A percentile compares a stretch with the other conserved stretches of the same genome.
Conservation (phyloP, 1,284 basidiomycete genomes). For the Fomes fomentarius region DNA sequence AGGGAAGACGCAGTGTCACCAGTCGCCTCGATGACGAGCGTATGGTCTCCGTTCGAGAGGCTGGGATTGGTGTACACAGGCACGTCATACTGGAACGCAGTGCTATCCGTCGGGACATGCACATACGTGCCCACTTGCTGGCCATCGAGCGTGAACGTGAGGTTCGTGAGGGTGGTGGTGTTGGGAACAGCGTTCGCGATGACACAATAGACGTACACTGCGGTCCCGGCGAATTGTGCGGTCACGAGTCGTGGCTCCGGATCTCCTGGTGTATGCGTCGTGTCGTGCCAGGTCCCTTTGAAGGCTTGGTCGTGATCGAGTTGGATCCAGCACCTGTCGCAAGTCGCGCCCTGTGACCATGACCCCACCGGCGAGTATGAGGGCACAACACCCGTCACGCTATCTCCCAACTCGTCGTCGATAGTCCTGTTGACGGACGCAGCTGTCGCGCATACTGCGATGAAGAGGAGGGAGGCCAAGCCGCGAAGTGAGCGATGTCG, state of each 20-base stretch:
- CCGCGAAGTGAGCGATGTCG: neutral
- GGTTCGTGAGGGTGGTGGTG: constrained; percentile 33
- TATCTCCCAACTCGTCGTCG: constrained; percentile 46
- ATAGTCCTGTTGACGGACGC: constrained; percentile 42
- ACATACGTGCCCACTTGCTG: constrained; percentile 31
- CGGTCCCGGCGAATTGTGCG: constrained; percentile 26
- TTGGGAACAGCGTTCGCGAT: constrained; percentile 25
- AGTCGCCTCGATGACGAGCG: constrained; percentile 17
- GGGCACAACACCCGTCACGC: constrained; percentile 33
- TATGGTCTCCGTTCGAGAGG: constrained; percentile 23
- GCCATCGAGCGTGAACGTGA: constrained; percentile 43
- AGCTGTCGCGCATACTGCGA: neutral
- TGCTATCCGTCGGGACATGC: constrained; percentile 22
- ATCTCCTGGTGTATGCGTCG: constrained; percentile 8
- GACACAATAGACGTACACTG: constrained; percentile 37
- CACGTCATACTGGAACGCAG: constrained; percentile 34
- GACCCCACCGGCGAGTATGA: constrained; percentile 30
- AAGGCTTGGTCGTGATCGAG: constrained; percentile 19
- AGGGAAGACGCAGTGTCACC: constrained; percentile 8
- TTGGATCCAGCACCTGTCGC: constrained; percentile 25
- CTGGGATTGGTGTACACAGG: constrained; percentile 33
- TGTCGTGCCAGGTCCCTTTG: constrained; percentile 28
- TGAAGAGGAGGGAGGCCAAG: neutral
- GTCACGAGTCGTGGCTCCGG: constrained; percentile 4
- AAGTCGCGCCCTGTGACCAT: constrained; percentile 34